Evolutionary conservation across 495 filamentous ascomycete genomes (phyloP).

Genomic region (Mycothermus thermophilus): DNA sequence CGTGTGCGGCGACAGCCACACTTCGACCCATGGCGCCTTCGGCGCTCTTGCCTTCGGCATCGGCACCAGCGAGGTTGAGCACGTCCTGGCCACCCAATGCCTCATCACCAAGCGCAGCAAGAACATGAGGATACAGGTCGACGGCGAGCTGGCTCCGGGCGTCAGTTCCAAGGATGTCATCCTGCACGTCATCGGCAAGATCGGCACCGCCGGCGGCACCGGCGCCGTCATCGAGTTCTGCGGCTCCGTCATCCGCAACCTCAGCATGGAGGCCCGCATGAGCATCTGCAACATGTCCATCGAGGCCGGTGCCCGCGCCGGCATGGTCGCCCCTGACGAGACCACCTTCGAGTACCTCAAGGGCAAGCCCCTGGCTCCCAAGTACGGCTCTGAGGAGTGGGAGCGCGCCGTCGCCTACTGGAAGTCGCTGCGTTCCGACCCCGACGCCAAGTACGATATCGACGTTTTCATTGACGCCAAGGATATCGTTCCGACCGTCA

Average conservation of each 20-base stretch:
- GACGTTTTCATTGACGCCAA: slow-evolving; percentile 80
- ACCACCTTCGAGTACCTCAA: slow-evolving; percentile 91
- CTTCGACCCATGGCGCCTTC: slow-evolving; percentile 94
- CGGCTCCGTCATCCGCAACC: slow-evolving; percentile 72
- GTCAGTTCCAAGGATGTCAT: slow-evolving; percentile 96
- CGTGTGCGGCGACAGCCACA: slow-evolving; percentile 95
- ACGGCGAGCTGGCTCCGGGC: slow-evolving; percentile 77
- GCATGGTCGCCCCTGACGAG: slow-evolving; percentile 92
- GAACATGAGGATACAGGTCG: slow-evolving; percentile 96
- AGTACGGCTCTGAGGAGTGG: slow-evolving; percentile 75
- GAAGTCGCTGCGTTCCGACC: slow-evolving; percentile 72
- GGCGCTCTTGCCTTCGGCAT: slow-evolving; percentile 94
- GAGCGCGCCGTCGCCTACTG: slow-evolving; percentile 80
- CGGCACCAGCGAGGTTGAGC: slow-evolving; percentile 95
- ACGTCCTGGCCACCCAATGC: slow-evolving; percentile 91
- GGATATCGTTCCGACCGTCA: slow-evolving; percentile 85
- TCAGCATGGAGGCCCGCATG: slow-evolving; percentile 98
- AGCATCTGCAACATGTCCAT: slow-evolving; percentile 99
- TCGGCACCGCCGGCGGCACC: slow-evolving; percentile 90
- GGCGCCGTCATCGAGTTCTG: slow-evolving; percentile 95
- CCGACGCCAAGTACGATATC: slow-evolving; percentile 70
- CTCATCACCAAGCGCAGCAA: slow-evolving; percentile 89
- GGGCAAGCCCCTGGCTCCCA: slow-evolving; percentile 75
- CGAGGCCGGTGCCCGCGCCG: slow-evolving; percentile 87
- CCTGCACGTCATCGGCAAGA: slow-evolving; percentile 83